A percentile compares a stretch with the other conserved stretches of the same genome.
These are phyloP conservation scores for Musa troglodytarum DNA, from an alignment of 176 grass and related monocot species.

Conservation along the genomic window DNA sequence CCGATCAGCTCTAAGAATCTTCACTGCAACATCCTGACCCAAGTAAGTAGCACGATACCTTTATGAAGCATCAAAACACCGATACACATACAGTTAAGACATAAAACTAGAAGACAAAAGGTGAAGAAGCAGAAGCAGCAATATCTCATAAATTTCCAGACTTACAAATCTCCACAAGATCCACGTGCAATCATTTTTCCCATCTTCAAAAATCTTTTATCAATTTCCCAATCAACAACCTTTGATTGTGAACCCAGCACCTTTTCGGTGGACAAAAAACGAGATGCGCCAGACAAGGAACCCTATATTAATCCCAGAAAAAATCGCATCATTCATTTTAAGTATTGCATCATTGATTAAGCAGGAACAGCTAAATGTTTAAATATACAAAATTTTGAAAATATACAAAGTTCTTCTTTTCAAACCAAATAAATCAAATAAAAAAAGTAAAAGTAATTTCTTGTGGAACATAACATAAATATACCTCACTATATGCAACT, in stretches of 20 bases:
- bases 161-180: constrained; percentile 92
- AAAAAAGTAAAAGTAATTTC: not conserved
- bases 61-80: constrained; percentile 18
- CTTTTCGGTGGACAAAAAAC: constrained; percentile 36
- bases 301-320: constrained; percentile 26
- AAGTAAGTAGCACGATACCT: constrained; percentile 75
- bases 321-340: not conserved
- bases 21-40: constrained; percentile 76
- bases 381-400: not conserved
- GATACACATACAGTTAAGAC: not conserved
- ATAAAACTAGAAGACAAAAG: not conserved
- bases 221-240: constrained; percentile 58
- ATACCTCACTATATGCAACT: constrained; percentile 39
- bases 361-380: not conserved
- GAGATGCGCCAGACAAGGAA: constrained; percentile 57
- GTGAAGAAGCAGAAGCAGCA: constrained; percentile 6
- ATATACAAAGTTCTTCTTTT: not conserved
- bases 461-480: not conserved
- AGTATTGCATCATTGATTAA: no score
- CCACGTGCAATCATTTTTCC: constrained; percentile 74
- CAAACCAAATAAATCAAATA: not conserved
- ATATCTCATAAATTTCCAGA: not conserved
- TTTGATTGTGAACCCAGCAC: constrained; percentile 40
- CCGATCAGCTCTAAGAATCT: constrained; percentile 62
- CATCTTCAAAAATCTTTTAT: constrained; percentile 60